Evolutionary conservation across 2,329 filamentous ascomycete genomes (phyloP), one percentile per base, ranked within the genome.

Genomic region (Aspergillus ibericus): DNA sequence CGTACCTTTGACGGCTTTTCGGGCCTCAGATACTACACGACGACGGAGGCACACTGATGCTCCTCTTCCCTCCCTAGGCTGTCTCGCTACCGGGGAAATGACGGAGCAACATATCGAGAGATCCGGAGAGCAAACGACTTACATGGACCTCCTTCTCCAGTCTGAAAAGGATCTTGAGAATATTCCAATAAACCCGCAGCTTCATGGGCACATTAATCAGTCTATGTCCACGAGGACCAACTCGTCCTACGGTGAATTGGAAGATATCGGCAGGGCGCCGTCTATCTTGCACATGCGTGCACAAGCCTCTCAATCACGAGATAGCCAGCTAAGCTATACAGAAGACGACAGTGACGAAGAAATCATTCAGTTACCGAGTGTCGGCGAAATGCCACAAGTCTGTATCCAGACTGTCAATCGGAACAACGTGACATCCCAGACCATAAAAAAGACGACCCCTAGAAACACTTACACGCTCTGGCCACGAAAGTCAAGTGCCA

Each of bases 1-100:
- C 49, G 63, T 68, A 4, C 65, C 65, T 5, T 61, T 61, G 10
- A 69, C 60, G 34, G 55, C 64, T 42, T 57, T 66, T 42, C 61
- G 65, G 32, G 59, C 63, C 25, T 63, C 68, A 8, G 54, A 60
- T 29, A 62, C 67, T 16, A 48, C 65, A 29, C 53, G 62, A 42
- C 71, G 68, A 56, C 70, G 76, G 60, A 69, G 76, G 54, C 76
- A 78, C 63, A 78, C 76, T 13, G 76, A 77, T 53, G 75, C 75
- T 25, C 74, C 75, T 16, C 66, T 69, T n/a, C 72, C 74, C 4
- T 71, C 71, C 7, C 62, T 68, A 5, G 66, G 63, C 3, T 65
- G 75, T 53, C 55, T 75, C 29, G 65, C 70, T 13, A 62, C 66
- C 15, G 46, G 65, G 20, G 56, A 62, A 20, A 44, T 59, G 9